Conservation (phyloP, 176 grass and related monocot genomes). For the Carex kokanica region DNA sequence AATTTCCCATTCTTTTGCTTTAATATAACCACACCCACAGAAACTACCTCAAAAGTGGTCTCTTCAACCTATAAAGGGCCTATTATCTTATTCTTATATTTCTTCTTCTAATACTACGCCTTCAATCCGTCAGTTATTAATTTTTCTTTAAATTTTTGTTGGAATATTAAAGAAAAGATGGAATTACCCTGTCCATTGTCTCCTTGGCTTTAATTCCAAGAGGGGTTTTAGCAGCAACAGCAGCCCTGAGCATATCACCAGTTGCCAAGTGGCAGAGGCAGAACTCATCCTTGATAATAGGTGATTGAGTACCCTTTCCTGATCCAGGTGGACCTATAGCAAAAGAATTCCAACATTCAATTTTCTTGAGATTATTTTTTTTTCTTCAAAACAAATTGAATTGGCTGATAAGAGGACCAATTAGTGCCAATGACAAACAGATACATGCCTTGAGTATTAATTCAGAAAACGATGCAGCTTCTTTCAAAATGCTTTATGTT, state of each 20-base stretch:
- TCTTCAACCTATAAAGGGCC: background rate
- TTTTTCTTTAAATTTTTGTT: background rate
- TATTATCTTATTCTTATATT: background rate
- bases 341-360: background rate
- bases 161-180: background rate
- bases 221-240: slow-evolving; percentile 86
- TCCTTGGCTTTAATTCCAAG: slow-evolving; percentile 95
- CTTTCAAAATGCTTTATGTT: background rate
- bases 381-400: background rate
- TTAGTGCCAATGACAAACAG: background rate
- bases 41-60: background rate
- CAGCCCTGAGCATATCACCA: slow-evolving; percentile 96
- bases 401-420: background rate
- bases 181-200: slow-evolving; percentile 73
- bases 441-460: background rate
- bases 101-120: background rate
- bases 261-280: slow-evolving; percentile 97
- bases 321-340: slow-evolving; percentile 84
- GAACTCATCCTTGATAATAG: slow-evolving; percentile 87
- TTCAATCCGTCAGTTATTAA: background rate
- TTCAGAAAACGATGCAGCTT: background rate
- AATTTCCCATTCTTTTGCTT: background rate
- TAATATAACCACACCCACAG: background rate
- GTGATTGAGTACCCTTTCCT: slow-evolving; percentile 92
- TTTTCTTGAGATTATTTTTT: background rate